phyloP scores from a whole-genome alignment of 75 land plant genomes.

The Chamaecyparis obtusa region DNA sequence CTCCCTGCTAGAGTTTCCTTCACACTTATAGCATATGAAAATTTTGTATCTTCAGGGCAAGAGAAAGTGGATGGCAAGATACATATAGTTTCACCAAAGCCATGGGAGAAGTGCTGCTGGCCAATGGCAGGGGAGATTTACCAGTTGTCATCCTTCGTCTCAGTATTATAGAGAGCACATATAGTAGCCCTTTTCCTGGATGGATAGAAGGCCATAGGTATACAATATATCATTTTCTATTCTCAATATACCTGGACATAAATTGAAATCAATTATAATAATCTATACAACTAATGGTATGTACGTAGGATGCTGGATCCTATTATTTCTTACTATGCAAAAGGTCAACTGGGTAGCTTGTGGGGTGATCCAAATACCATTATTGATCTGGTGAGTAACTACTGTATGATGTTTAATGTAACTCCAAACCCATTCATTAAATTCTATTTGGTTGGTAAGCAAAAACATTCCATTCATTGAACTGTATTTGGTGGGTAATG shows the following conservation, averaged over 20 bases:
- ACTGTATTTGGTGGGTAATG: no score
- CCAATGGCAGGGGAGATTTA: conserved; percentile 50
- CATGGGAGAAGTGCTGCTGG: conserved; percentile 87
- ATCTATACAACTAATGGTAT: no score
- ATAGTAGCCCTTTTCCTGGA: conserved; percentile 79
- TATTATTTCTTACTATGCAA: conserved; percentile 72
- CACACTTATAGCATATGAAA: not conserved
- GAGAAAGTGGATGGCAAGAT: conserved; percentile 85
- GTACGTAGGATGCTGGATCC: conserved; percentile 91
- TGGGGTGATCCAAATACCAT: conserved; percentile 49
- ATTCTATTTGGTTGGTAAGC: not conserved
- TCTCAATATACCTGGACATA: not conserved
- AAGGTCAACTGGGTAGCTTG: conserved; percentile 82
- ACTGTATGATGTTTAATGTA: no score
- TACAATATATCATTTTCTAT: not conserved
- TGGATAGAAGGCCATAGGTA: conserved; percentile 98
- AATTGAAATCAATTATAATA: not conserved
- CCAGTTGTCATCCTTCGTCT: conserved; percentile 82
- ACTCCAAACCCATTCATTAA: not conserved
- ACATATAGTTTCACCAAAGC: conserved; percentile 93
- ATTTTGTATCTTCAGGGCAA: conserved; percentile 47
- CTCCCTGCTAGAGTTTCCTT: not conserved
- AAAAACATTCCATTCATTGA: no score
- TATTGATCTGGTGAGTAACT: not conserved
- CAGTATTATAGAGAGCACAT: conserved; percentile 86